Evolutionary conservation across 2,329 filamentous ascomycete genomes (phyloP).

Genomic region (Calonectria crousiana): DNA sequence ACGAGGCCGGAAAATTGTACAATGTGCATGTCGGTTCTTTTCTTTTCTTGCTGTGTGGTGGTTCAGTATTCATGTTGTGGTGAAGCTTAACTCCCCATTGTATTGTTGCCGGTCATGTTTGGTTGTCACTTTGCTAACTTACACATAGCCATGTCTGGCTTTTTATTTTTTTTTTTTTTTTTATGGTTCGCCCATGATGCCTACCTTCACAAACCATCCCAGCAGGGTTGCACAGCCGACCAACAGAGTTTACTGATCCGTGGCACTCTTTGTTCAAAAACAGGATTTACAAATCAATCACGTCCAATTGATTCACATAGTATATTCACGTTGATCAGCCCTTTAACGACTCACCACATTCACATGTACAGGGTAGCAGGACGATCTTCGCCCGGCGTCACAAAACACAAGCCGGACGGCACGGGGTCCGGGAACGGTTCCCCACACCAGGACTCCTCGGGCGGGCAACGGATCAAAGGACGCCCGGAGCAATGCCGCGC

Average conservation of each 20-base stretch:
- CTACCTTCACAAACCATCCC: neutral
- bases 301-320: too few species aligned
- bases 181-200: neutral
- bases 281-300: neutral
- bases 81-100: neutral
- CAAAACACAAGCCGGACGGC: conserved; percentile 23
- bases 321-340: neutral
- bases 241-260: neutral
- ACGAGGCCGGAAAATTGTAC: neutral
- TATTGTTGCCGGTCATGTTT: neutral
- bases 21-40: neutral
- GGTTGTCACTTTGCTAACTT: conserved; percentile 2
- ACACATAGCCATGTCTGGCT: neutral
- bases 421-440: conserved; percentile 24
- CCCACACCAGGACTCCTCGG: conserved; percentile 14
- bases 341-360: neutral
- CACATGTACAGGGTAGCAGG: conserved; percentile 32
- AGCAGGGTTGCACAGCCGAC: neutral
- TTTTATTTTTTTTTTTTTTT: neutral
- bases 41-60: neutral
- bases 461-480: conserved; percentile 38
- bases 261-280: neutral
- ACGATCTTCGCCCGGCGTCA: conserved; percentile 30
- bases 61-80: neutral
- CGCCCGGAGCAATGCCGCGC: conserved; percentile 31